Percentiles rank a stretch among this genome's conserved stretches.
Conservation (phyloP, 2,329 filamentous ascomycete genomes). For the Aspergillus phoenicis region DNA sequence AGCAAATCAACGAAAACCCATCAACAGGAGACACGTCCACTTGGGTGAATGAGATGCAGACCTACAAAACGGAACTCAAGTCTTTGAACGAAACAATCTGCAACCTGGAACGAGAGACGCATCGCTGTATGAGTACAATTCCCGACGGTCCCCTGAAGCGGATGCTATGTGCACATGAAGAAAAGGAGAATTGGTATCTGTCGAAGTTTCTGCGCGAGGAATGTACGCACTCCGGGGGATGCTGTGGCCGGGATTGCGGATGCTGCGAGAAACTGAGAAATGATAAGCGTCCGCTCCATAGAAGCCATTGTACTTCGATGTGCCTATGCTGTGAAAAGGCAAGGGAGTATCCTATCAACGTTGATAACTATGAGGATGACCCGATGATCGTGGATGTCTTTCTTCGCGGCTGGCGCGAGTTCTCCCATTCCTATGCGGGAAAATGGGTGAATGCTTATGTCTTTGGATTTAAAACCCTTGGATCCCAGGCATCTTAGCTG, state of each 20-base stretch:
- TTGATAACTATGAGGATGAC: not conserved
- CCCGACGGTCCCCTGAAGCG: not conserved
- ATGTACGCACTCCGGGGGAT: not conserved
- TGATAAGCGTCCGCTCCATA: not conserved
- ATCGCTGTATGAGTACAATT: not conserved
- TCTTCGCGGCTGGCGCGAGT: not conserved
- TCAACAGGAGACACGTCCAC: not conserved
- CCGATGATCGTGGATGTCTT: not conserved
- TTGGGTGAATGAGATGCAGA: not conserved
- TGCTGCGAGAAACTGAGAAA: not conserved
- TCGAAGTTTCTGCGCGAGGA: not conserved
- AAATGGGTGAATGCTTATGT: not conserved
- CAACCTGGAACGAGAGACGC: not conserved
- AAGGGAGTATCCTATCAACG: not conserved
- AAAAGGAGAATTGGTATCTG: not conserved
- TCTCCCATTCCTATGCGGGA: not conserved
- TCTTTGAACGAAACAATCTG: not conserved
- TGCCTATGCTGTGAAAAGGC: conserved; percentile 1
- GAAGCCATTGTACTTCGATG: not conserved
- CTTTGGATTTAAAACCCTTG: not conserved
- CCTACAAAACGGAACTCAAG: not conserved
- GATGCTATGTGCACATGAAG: not conserved
- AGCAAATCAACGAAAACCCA: not conserved
- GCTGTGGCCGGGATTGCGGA: not conserved
- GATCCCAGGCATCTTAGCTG: too few species aligned